phyloP scores from a whole-genome alignment of 192 early-diverging fungal genomes.

The Entomortierella lignicola region DNA sequence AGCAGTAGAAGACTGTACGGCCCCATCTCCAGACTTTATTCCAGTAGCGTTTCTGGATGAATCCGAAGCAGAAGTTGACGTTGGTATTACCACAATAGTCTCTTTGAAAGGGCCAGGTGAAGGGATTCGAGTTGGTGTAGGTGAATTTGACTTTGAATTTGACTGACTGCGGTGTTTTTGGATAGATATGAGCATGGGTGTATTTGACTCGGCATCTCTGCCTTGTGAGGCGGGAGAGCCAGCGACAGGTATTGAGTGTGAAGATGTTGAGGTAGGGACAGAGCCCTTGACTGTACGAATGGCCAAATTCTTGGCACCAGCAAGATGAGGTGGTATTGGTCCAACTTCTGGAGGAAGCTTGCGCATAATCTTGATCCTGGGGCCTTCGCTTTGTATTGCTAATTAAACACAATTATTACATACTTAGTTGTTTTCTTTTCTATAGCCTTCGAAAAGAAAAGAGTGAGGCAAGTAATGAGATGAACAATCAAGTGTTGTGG shows the following conservation, averaged over 20 bases:
- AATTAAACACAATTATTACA: not conserved
- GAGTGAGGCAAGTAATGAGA: not conserved
- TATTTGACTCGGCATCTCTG: not conserved
- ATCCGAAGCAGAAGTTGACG: not conserved
- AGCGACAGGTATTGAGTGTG: not conserved
- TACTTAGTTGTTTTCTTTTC: not conserved
- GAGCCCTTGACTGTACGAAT: conserved; percentile 17
- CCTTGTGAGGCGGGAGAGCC: not conserved
- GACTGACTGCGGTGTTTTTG: conserved; percentile 19
- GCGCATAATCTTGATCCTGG: conserved; percentile 20
- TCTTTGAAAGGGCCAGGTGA: conserved; percentile 7
- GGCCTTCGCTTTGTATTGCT: conserved; percentile 7
- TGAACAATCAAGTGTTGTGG: not conserved
- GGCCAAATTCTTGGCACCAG: conserved; percentile 37
- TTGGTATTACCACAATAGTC: not conserved
- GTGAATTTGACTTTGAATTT: conserved; percentile 30
- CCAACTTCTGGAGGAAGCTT: not conserved
- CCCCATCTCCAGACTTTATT: conserved; percentile 9
- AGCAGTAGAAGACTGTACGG: not conserved
- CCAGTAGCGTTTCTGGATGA: not conserved
- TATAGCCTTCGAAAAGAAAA: not conserved
- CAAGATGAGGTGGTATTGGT: conserved; percentile 29
- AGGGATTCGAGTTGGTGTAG: conserved; percentile 12
- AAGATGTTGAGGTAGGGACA: not conserved
- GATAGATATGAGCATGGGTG: not conserved